Percentiles rank a stretch among this genome's conserved stretches.
Conservation (phyloP, 2,329 filamentous ascomycete species). For the Fusarium praegraminearum region DNA sequence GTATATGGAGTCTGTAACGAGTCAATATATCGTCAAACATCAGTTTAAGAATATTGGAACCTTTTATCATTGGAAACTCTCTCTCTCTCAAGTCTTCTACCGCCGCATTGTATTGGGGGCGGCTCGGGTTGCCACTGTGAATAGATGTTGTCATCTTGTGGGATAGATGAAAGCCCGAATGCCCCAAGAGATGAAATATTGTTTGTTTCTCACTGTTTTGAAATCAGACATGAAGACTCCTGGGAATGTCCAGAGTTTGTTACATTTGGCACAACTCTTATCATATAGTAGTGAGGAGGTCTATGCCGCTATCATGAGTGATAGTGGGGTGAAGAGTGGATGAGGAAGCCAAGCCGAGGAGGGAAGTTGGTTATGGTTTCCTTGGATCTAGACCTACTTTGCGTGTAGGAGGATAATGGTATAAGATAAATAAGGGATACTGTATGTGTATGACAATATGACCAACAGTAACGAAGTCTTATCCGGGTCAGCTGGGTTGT, state of each 20-base stretch:
- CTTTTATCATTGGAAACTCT: slow-evolving; percentile 78
- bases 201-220: neutral
- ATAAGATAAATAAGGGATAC: neutral
- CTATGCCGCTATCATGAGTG: slow-evolving; percentile 27
- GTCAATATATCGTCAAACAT: neutral
- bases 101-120: slow-evolving; percentile 65
- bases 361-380: slow-evolving; percentile 11
- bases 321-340: slow-evolving; percentile 27
- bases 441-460: neutral
- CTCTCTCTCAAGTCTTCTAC: slow-evolving; percentile 69
- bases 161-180: neutral
- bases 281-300: slow-evolving; percentile 26
- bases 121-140: slow-evolving; percentile 9
- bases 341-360: slow-evolving; percentile 33
- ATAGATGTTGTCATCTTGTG: slow-evolving; percentile 13
- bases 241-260: slow-evolving; percentile 5
- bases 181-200: neutral
- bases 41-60: slow-evolving; percentile 53
- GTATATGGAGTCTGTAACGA: slow-evolving; percentile 75
- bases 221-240: neutral
- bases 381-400: neutral
- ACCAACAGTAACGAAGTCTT: neutral
- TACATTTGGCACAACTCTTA: slow-evolving; percentile 25
- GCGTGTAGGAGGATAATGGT: neutral
- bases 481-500: slow-evolving; percentile 31